A percentile compares a stretch with the other conserved stretches of the same genome.
Evolutionary conservation across 1,139 yeast genomes (phyloP).

Genomic region (Yamadazyma taylorii): DNA sequence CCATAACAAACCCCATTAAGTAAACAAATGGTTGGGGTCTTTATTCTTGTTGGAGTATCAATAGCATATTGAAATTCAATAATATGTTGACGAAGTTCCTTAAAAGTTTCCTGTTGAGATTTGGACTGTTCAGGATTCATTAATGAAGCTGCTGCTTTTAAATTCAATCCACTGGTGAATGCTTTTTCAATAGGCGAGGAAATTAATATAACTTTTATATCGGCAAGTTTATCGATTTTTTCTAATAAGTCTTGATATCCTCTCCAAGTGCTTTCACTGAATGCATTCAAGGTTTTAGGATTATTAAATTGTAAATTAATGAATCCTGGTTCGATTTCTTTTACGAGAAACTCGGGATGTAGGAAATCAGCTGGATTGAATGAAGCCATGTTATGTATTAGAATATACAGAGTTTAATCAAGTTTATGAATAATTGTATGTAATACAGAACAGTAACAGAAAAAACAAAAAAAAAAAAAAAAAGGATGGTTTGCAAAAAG

Average conservation of each 20-base stretch:
- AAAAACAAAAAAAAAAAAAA: too few species aligned
- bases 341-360: slow-evolving; percentile 40
- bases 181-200: slow-evolving; percentile 57
- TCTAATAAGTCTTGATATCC: slow-evolving; percentile 54
- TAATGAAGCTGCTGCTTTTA: slow-evolving; percentile 37
- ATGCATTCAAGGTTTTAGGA: slow-evolving; percentile 62
- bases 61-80: slow-evolving; percentile 60
- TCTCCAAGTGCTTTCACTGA: slow-evolving; percentile 52
- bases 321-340: slow-evolving; percentile 48
- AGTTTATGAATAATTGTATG: too few species aligned
- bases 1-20: slow-evolving; percentile 56
- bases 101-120: slow-evolving; percentile 23
- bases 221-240: slow-evolving; percentile 44
- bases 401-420: too few species aligned
- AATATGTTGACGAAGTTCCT: slow-evolving; percentile 41
- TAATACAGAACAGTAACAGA: too few species aligned
- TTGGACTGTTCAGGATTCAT: slow-evolving; percentile 11
- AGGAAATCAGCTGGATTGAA: slow-evolving; percentile 29
- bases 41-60: slow-evolving; percentile 44
- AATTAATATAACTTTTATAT: slow-evolving; percentile 53
- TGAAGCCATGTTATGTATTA: slow-evolving; percentile 18
- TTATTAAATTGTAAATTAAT: slow-evolving; percentile 65
- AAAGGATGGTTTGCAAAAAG: too few species aligned
- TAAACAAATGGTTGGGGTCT: slow-evolving; percentile 49
- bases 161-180: slow-evolving; percentile 69